Percentiles rank a stretch among this genome's conserved stretches.
phyloP scores from a whole-genome alignment of 164 flowering plant genomes.

The Berberis thunbergii region DNA sequence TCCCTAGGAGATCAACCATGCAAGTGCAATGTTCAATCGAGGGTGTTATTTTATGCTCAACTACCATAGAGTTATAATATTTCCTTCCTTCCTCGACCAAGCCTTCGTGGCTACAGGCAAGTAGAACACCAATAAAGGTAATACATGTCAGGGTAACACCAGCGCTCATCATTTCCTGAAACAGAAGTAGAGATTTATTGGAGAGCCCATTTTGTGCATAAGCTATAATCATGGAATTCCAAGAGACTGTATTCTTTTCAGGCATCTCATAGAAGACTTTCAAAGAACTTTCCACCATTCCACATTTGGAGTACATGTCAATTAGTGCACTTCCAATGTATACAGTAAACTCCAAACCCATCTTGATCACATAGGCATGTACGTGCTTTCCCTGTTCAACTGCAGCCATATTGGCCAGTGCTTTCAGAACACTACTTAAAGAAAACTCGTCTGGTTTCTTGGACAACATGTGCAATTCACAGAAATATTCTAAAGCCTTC shows the following conservation, averaged over 20 bases:
- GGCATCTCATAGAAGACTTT: slow-evolving; percentile 3
- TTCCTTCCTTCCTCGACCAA: slow-evolving; percentile 9
- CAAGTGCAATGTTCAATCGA: slow-evolving; percentile 10
- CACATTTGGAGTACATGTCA: slow-evolving; percentile 12
- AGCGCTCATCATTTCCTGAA: slow-evolving; percentile 5
- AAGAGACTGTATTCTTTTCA: slow-evolving; percentile 6
- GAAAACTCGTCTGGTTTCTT: slow-evolving; percentile 9
- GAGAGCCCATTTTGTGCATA: slow-evolving; percentile 9
- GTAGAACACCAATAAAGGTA: slow-evolving; percentile 8
- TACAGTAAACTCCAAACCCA: slow-evolving; percentile 4
- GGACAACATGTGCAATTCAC: slow-evolving; percentile 4
- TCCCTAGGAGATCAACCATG: slow-evolving; percentile 11
- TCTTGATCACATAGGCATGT: slow-evolving; percentile 8
- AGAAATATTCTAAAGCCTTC: slow-evolving; percentile 3
- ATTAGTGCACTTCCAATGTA: slow-evolving; percentile 8
- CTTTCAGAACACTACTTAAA: slow-evolving; percentile 10
- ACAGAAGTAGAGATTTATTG: neutral
- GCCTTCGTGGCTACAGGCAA: slow-evolving; percentile 10
- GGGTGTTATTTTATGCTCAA: slow-evolving; percentile 5
- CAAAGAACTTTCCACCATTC: slow-evolving; percentile 8
- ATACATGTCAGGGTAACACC: slow-evolving; percentile 5
- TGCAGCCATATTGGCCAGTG: slow-evolving; percentile 1
- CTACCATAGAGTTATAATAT: slow-evolving; percentile 8
- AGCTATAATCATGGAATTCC: slow-evolving; percentile 12
- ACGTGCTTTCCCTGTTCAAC: slow-evolving; percentile 2